phyloP scores from a whole-genome alignment of 1,284 basidiomycete species.

The Cryptococcus wingfieldii region DNA sequence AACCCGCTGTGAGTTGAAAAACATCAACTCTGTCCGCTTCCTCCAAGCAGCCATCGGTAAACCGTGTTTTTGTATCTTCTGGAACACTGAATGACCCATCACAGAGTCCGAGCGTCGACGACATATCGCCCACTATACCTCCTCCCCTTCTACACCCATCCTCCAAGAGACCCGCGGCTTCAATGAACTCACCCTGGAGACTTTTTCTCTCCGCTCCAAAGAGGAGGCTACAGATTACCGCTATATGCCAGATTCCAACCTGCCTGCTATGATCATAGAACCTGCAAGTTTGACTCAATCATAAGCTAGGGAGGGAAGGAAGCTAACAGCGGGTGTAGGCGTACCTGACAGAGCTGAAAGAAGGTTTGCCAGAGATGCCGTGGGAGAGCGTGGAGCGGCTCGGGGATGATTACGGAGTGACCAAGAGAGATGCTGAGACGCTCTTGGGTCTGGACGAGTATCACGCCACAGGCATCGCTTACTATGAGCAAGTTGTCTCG shows the following conservation, averaged over 20 bases:
- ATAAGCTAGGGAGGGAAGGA: not conserved
- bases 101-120: slow-evolving; percentile 53
- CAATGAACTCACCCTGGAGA: slow-evolving; percentile 74
- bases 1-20: slow-evolving; percentile 94
- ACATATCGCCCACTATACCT: slow-evolving; percentile 41
- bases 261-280: slow-evolving; percentile 70
- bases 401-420: slow-evolving; percentile 55
- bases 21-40: slow-evolving; percentile 86
- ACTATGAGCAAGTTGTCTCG: slow-evolving; percentile 65
- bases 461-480: slow-evolving; percentile 57
- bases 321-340: not conserved
- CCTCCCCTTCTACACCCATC: slow-evolving; percentile 23
- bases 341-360: slow-evolving; percentile 59
- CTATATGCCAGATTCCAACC: slow-evolving; percentile 96
- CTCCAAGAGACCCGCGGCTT: slow-evolving; percentile 88
- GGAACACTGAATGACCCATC: slow-evolving; percentile 29
- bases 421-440: slow-evolving; percentile 65
- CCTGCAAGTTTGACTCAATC: slow-evolving; percentile 27
- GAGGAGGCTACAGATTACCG: slow-evolving; percentile 94
- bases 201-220: slow-evolving; percentile 78
- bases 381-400: slow-evolving; percentile 63
- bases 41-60: slow-evolving; percentile 80
- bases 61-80: slow-evolving; percentile 30
- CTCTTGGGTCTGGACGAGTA: slow-evolving; percentile 65
- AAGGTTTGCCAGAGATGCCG: slow-evolving; percentile 72